These are phyloP conservation scores for Agastache rugosa DNA, from an alignment of 257 asterid genomes.

Conservation along the genomic window DNA sequence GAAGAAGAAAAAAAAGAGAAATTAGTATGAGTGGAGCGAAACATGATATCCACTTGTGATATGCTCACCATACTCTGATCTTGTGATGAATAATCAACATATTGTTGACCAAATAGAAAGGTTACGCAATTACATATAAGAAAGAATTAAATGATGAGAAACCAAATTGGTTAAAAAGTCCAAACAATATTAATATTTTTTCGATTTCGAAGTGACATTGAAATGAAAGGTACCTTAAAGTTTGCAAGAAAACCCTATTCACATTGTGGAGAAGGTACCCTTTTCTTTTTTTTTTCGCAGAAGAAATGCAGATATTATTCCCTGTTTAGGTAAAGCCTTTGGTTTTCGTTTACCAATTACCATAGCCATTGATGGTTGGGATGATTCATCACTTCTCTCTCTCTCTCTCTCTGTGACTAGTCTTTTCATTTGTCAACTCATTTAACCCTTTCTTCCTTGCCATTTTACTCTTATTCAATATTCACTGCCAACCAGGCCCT, in stretches of 20 bases:
- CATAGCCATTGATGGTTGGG: conserved; percentile 32
- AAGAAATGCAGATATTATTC: conserved; percentile 31
- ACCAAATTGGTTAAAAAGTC: not conserved
- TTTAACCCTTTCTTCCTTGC: conserved; percentile 36
- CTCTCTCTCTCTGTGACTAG: conserved; percentile 26
- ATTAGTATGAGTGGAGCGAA: not conserved
- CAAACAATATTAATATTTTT: not conserved
- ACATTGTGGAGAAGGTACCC: not conserved
- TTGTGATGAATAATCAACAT: not conserved
- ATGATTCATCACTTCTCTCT: not conserved
- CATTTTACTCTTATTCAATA: conserved; percentile 31
- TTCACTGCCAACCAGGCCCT: conserved; percentile 30
- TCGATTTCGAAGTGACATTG: conserved; percentile 5
- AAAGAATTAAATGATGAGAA: too few species aligned
- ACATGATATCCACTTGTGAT: not conserved
- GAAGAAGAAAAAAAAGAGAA: not conserved
- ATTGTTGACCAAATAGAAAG: not conserved
- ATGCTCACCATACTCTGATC: not conserved
- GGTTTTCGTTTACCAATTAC: conserved; percentile 29
- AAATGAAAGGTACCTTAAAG: conserved; percentile 37
- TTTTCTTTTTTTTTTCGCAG: not conserved
- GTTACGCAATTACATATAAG: too few species aligned
- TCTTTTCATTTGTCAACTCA: conserved; percentile 53
- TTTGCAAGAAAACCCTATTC: conserved; percentile 39
- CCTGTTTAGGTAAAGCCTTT: conserved; percentile 33